A percentile compares a stretch with the other conserved stretches of the same genome.
These are phyloP conservation scores for Pythium volutum DNA, from an alignment of 352 stramenopile species.

Conservation along the genomic window DNA sequence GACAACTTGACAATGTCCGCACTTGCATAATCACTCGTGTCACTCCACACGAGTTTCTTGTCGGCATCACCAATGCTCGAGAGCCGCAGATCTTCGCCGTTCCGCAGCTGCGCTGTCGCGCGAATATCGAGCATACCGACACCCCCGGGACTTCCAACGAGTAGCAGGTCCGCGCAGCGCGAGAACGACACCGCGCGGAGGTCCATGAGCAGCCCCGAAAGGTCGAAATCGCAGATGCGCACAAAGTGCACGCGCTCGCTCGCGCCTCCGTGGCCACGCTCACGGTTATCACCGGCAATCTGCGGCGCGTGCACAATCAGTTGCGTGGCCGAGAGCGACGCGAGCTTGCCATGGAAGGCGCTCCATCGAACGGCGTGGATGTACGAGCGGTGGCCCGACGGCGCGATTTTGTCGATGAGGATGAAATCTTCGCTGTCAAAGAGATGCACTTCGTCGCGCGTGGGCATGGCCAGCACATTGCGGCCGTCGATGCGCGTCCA, in stretches of 20 bases:
- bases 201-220: slow-evolving; percentile 22
- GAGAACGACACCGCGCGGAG: slow-evolving; percentile 67
- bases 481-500: slow-evolving; percentile 80
- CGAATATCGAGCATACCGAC: slow-evolving; percentile 56
- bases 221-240: slow-evolving; percentile 40
- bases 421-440: slow-evolving; percentile 86
- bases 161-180: slow-evolving; percentile 51
- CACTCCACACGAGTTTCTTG: slow-evolving; percentile 33
- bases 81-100: slow-evolving; percentile 14
- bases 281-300: slow-evolving; percentile 13
- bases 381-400: slow-evolving; percentile 49
- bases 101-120: slow-evolving; percentile 10
- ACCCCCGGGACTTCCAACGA: slow-evolving; percentile 44
- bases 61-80: slow-evolving; percentile 10
- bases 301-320: slow-evolving; percentile 69
- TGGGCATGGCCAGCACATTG: slow-evolving; percentile 77
- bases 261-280: not conserved
- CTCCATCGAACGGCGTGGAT: slow-evolving; percentile 74
- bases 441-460: slow-evolving; percentile 61
- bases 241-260: slow-evolving; percentile 40
- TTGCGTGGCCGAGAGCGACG: slow-evolving; percentile 58
- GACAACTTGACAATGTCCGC: slow-evolving; percentile 75
- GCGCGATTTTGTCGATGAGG: slow-evolving; percentile 57
- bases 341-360: slow-evolving; percentile 71
- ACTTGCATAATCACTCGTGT: not conserved